Percentiles rank a stretch among this genome's conserved stretches.
phyloP scores from a whole-genome alignment of 768 basidiomycete genomes.

The Lactifluus volemus region DNA sequence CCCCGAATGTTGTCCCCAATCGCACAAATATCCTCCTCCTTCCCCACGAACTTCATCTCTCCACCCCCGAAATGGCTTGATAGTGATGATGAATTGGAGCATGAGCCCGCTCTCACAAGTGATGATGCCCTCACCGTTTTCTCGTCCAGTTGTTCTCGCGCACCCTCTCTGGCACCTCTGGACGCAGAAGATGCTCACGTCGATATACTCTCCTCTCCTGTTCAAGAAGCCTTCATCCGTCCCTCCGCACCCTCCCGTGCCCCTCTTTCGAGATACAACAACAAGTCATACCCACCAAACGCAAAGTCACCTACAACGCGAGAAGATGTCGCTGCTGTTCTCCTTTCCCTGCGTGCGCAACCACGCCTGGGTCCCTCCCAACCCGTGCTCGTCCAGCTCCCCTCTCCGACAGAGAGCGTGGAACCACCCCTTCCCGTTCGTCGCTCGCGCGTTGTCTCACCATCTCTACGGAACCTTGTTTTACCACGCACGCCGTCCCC shows the following conservation, averaged over 20 bases:
- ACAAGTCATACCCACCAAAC: background rate
- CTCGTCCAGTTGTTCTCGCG: conserved; percentile 10
- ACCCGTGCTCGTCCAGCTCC: background rate
- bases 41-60: background rate
- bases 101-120: conserved; percentile 17
- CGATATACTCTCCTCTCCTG: conserved; percentile 2
- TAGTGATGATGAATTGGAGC: conserved; percentile 17
- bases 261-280: background rate
- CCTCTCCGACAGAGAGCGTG: background rate
- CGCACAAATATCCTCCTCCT: background rate
- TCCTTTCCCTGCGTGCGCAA: conserved; percentile 2
- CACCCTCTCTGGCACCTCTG: conserved; percentile 13
- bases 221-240: conserved; percentile 13
- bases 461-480: conserved; percentile 12
- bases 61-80: conserved; percentile 11
- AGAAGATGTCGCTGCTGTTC: conserved; percentile 17
- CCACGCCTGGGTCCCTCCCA: conserved; percentile 12
- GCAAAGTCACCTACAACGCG: conserved; percentile 1
- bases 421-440: background rate
- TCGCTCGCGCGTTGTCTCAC: conserved; percentile 4
- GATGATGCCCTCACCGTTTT: conserved; percentile 16
- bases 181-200: conserved; percentile 13
- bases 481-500: conserved; percentile 7
- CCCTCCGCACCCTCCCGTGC: background rate
- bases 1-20: conserved; percentile 7